phyloP scores from a whole-genome alignment of 495 filamentous ascomycete genomes.

The Pyronema omphalodes region DNA sequence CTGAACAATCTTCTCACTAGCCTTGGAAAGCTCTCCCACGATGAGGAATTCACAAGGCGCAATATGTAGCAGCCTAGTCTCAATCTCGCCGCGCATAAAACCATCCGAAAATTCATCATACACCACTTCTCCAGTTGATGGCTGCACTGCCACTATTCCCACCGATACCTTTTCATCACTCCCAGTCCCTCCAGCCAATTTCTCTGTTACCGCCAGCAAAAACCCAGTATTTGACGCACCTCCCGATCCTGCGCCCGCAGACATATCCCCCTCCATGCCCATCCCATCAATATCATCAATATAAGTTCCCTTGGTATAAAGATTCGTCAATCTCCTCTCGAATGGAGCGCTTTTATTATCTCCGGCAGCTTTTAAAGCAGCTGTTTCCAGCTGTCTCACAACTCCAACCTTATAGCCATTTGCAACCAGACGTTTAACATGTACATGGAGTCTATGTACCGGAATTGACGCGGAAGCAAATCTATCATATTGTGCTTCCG shows the following conservation, averaged over 20 bases:
- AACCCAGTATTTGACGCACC: constrained; percentile 67
- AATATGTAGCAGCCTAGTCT: constrained; percentile 85
- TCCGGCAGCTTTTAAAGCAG: constrained; percentile 89
- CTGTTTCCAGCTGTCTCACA: constrained; percentile 91
- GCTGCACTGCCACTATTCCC: constrained; percentile 86
- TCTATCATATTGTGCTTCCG: constrained; percentile 78
- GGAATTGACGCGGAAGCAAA: constrained; percentile 96
- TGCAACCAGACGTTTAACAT: constrained; percentile 80
- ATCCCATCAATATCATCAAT: constrained; percentile 84
- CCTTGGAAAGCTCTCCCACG: constrained; percentile 77
- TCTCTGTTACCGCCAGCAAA: constrained; percentile 81
- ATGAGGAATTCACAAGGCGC: constrained; percentile 93
- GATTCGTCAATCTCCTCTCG: constrained; percentile 76
- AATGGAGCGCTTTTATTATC: constrained; percentile 92
- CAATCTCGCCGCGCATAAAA: constrained; percentile 94
- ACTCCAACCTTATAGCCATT: constrained; percentile 94
- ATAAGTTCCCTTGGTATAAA: constrained; percentile 98
- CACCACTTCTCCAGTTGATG: constrained; percentile 86
- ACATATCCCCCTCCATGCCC: constrained; percentile 28
- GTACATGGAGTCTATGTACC: constrained; percentile 77
- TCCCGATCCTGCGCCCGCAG: constrained; percentile 30
- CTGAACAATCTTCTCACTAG: constrained; percentile 80
- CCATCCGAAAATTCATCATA: constrained; percentile 95
- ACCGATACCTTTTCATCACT: constrained; percentile 88
- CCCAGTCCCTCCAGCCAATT: constrained; percentile 63